Evolutionary conservation across 1,139 yeast genomes (phyloP).

Genomic region (Saccharomyces hybrid): DNA sequence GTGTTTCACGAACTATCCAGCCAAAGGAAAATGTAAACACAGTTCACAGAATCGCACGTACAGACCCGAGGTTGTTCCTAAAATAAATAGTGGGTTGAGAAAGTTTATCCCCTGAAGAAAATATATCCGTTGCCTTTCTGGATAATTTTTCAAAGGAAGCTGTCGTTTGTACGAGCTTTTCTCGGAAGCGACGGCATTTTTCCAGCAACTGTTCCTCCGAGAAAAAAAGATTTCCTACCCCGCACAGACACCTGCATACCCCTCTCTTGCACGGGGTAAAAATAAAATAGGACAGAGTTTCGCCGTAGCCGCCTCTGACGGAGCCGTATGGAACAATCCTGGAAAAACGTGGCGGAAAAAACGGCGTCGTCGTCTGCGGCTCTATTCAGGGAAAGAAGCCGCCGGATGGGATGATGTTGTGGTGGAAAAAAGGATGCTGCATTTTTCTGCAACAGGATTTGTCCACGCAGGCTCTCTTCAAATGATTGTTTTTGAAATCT

Average conservation of each 20-base stretch:
- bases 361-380: background rate
- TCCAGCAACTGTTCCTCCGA: background rate
- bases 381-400: background rate
- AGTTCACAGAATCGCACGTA: background rate
- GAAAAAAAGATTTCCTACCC: background rate
- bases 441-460: background rate
- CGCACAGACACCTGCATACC: background rate
- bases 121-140: background rate
- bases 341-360: background rate
- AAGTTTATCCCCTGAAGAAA: background rate
- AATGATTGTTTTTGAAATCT: background rate
- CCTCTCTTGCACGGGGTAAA: background rate
- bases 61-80: background rate
- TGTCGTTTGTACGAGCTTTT: background rate
- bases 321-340: background rate
- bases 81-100: background rate
- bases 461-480: background rate
- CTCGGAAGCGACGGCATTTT: background rate
- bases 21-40: background rate
- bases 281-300: background rate
- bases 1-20: background rate
- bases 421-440: background rate
- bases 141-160: background rate
- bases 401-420: background rate
- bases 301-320: background rate